phyloP scores from a whole-genome alignment of 345 rosid species.

The Kandelia obovata region DNA sequence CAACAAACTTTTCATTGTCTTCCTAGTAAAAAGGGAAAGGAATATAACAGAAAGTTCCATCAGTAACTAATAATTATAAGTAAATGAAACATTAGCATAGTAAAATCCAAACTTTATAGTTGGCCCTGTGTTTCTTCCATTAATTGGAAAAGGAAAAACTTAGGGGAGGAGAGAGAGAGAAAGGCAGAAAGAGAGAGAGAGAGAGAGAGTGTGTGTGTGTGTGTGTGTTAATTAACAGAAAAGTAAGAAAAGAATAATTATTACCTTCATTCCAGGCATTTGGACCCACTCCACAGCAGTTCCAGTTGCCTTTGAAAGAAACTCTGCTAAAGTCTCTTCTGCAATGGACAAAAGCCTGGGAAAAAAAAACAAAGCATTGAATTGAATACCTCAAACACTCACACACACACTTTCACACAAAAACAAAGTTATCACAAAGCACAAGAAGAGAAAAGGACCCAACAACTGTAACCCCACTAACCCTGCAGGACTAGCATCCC shows the following conservation, averaged over 20 bases:
- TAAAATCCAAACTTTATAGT: neutral
- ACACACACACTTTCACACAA: conserved; percentile 4
- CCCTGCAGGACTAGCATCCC: conserved; percentile 99
- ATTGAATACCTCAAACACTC: conserved; percentile 15
- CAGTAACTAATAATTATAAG: no score
- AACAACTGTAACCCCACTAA: conserved; percentile 49
- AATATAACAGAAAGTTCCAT: no score
- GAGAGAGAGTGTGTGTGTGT: neutral
- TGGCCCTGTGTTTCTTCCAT: neutral
- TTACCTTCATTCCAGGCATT: conserved; percentile 99
- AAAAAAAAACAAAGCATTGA: conserved; percentile 26
- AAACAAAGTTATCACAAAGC: conserved; percentile 24
- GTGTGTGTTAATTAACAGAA: neutral
- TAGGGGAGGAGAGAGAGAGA: no score
- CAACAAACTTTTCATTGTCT: no score
- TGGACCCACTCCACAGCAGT: conserved; percentile 99
- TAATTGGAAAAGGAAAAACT: neutral
- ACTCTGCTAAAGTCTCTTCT: conserved; percentile 99
- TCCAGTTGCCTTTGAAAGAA: conserved; percentile 99
- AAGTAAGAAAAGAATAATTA: neutral
- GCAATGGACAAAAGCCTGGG: conserved; percentile 97
- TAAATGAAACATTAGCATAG: no score
- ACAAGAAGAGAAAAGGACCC: conserved; percentile 41
- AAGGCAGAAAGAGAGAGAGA: neutral
- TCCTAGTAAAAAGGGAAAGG: no score